Base-by-base conservation (phyloP, 108 stramenopile genomes). In the Fistulifera pelliculosa region DNA sequence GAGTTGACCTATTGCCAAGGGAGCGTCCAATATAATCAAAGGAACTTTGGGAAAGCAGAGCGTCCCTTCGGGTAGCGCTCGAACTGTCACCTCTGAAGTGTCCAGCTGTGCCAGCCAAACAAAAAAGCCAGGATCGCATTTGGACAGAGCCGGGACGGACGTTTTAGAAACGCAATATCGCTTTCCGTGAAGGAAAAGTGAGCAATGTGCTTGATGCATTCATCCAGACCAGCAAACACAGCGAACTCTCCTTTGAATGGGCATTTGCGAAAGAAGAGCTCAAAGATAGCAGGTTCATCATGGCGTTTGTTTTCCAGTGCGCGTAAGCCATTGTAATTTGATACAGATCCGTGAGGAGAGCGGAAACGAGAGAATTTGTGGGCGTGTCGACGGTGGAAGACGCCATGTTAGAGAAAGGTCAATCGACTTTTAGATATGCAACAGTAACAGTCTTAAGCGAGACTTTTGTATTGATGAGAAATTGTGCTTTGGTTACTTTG, bases 281-380 rank as follows among this genome's bases (percentile, higher is more conserved):
- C 94, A 61, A 95, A 95, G 59, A 85, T 77, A 0, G 87, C 75
- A 0, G 27, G 50, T 23, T 94, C 87, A 3, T 87, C 25, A 60
- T 90, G 88, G 17, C 92, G 79, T 27, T 74, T 72, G 14, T 76
- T 83, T 77, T 93, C 97, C 96, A 99, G 65, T 98, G 96, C 12
- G 95, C 94, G 62, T 97, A 98, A 13, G 86, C 73, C 99, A 99
- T 99, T 11, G 96, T 94, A 12, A 99, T 62, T 68, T 99, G 99
- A 65, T 99, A 99, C 68, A 97, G 75, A 66, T 98, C 98, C 31
- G 97, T 98, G 45, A 99, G 70, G 47, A 99, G 57, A 0, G 95
- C 91, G 8, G 69, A 71, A 7, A 96, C 94, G 38, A 96, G 77
- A 35, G 71, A 56, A 59, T 89, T 91, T 2, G 74, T 73, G 13